Evolutionary conservation across 371 early-diverging fungal species (phyloP).

Genomic region (Mortierella sp.): DNA sequence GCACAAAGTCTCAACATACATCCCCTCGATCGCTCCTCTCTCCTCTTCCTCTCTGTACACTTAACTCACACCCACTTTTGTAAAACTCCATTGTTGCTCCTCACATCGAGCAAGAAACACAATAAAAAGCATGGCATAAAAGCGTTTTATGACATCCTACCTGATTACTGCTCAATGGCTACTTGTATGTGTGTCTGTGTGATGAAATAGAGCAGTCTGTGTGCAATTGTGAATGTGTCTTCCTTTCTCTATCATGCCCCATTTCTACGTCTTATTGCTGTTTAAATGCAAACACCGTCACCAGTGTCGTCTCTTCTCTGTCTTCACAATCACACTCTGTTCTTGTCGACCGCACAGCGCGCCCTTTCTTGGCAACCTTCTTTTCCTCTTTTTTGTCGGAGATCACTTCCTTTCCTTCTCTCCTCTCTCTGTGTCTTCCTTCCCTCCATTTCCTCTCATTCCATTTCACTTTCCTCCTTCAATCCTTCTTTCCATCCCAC

Average conservation of each 20-base stretch:
- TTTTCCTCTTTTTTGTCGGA: not conserved
- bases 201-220: too few relatives aligned
- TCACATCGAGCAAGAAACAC: not conserved
- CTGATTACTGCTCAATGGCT: not conserved
- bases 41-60: slow-evolving; percentile 13
- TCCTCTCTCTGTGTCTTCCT: not conserved
- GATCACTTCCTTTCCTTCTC: not conserved
- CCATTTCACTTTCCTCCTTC: not conserved
- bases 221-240: too few relatives aligned
- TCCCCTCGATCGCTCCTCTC: not conserved
- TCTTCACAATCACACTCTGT: not conserved
- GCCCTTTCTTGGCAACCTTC: not conserved
- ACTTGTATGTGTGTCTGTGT: not conserved
- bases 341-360: not conserved
- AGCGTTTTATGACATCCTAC: not conserved
- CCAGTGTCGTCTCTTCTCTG: not conserved
- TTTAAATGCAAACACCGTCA: not conserved
- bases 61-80: not conserved
- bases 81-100: not conserved
- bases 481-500: not conserved
- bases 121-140: slow-evolving; percentile 3
- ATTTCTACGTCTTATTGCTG: too few relatives aligned
- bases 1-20: not conserved
- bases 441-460: not conserved
- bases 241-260: too few relatives aligned